Base-by-base conservation (phyloP, 208 protist genomes). In the Acanthamoeba healyi region DNA sequence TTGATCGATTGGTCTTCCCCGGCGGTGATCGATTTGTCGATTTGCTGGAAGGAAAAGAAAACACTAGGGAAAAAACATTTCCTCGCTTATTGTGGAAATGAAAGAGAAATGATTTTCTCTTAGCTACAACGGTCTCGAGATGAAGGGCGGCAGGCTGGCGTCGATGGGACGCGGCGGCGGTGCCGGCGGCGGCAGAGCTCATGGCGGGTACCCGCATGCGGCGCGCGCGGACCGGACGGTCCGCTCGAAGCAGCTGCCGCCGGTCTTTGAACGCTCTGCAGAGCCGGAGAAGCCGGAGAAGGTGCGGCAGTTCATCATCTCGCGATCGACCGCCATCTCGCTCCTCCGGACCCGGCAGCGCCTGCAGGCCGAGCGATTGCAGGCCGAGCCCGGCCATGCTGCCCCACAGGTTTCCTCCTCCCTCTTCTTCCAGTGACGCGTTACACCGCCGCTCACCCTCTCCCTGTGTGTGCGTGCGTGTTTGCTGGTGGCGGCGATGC, bases 221-320 rank as follows among this genome's bases (percentile, higher is more conserved):
- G n/a, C n/a, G n/a, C n/a, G n/a, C n/a, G n/a, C n/a, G n/a, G n/a
- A n/a, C n/a, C n/a, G n/a, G n/a, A n/a, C n/a, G n/a, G n/a, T n/a
- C n/a, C n/a, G n/a, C n/a, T n/a, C n/a, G n/a, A n/a, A n/a, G n/a
- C n/a, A n/a, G n/a, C n/a, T n/a, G n/a, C n/a, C n/a, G n/a, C n/a
- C n/a, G n/a, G n/a, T n/a, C n/a, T n/a, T n/a, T n/a, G n/a, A n/a
- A n/a, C n/a, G n/a, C n/a, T n/a, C n/a, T n/a, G n/a, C n/a, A n/a
- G n/a, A 17, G 17, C 26, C 29, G 63, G 63, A 29, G 32, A 38
- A 70, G 63, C 14, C 15, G 36, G 29, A 42, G 2, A 44, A 38
- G 19, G 36, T 42, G 29, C 32, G 67, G 38, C 67, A 77, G 67
- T 77, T 77, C 38, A 77, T 77, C 67, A 38, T 77, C 29, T 77